These are phyloP conservation scores for Tulasnella sp. DNA, from an alignment of 768 basidiomycete species.

Conservation along the genomic window DNA sequence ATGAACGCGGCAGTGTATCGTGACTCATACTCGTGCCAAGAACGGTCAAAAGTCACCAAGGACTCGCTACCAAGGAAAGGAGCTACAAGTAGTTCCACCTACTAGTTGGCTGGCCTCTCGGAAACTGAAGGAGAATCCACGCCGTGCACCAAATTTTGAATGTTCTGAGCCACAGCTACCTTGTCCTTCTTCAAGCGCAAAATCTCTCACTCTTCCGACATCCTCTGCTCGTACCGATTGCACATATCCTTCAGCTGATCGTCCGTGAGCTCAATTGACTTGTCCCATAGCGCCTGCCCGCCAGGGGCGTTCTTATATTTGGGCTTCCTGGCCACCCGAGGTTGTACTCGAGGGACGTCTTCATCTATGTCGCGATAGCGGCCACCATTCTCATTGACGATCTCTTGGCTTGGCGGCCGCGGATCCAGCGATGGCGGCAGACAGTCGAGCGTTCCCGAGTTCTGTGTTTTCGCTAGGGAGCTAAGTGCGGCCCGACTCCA, in stretches of 20 bases:
- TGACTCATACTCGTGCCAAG: no score
- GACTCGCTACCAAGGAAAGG: constrained; percentile 5
- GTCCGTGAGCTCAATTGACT: constrained; percentile 69
- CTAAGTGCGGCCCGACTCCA: no score
- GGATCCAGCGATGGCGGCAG: no score
- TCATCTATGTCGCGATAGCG: no score
- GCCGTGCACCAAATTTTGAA: constrained; percentile 44
- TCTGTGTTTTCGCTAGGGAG: no score
- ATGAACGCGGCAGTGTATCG: no score
- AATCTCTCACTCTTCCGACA: constrained; percentile 42
- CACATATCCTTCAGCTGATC: constrained; percentile 69
- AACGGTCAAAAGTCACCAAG: no score
- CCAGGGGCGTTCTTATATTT: constrained; percentile 34
- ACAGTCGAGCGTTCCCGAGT: no score
- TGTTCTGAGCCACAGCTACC: constrained; percentile 40
- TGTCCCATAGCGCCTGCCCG: constrained; percentile 41
- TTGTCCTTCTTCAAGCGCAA: constrained; percentile 42
- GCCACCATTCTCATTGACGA: no score
- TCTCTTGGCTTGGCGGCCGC: no score
- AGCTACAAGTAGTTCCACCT: neutral
- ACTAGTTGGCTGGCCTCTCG: no score
- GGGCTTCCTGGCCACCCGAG: constrained; percentile 24
- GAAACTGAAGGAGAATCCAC: constrained; percentile 39
- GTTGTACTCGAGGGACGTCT: no score
- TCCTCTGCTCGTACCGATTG: constrained; percentile 53